Conservation (phyloP, 179 eudicot species). For the Beta macrorhiza region DNA sequence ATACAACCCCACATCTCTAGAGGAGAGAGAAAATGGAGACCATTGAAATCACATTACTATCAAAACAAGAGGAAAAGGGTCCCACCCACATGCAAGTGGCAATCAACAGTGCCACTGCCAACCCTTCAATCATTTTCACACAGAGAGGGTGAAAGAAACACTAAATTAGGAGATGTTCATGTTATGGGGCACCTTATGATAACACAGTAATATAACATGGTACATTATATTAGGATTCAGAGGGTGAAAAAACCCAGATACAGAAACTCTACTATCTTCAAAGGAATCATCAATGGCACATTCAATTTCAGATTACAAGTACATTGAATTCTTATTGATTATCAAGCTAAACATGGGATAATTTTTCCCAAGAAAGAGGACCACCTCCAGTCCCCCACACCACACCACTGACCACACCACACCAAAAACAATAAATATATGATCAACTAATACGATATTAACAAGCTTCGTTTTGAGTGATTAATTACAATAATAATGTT, state of each 20-base stretch:
- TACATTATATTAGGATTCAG: background rate
- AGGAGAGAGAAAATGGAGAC: constrained; percentile 9
- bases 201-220: constrained; percentile 9
- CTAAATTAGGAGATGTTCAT: background rate
- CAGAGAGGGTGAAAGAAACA: background rate
- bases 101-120: constrained; percentile 7
- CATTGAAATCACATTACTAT: constrained; percentile 17
- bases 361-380: too few relatives aligned
- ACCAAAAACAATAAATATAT: too few relatives aligned
- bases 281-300: background rate
- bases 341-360: too few relatives aligned
- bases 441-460: background rate
- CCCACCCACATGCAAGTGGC: constrained; percentile 30
- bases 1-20: constrained; percentile 17
- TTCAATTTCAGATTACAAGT: constrained; percentile 9
- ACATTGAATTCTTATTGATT: constrained; percentile 2
- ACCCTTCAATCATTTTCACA: background rate
- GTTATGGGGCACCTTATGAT: constrained; percentile 8
- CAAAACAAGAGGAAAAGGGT: background rate
- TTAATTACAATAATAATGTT: background rate
- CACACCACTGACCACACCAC: too few relatives aligned
- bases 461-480: background rate
- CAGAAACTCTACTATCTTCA: background rate
- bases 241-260: background rate
- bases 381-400: too few relatives aligned